These are phyloP conservation scores for Fusarium setosum DNA, from an alignment of 2,329 filamentous ascomycete species.

Conservation along the genomic window DNA sequence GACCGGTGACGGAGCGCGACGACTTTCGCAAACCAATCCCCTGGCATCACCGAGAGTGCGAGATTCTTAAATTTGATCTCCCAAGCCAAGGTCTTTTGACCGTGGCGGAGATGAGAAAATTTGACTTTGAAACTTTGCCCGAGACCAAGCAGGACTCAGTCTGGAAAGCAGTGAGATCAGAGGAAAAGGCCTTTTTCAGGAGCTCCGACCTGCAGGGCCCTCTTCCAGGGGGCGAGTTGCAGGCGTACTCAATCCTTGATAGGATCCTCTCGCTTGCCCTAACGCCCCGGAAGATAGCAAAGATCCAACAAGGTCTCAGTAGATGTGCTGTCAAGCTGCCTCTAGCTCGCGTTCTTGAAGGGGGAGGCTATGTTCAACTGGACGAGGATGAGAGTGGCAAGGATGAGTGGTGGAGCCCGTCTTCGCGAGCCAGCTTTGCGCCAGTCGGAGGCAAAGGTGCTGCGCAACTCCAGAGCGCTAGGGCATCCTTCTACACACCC, in stretches of 20 bases:
- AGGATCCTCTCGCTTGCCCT: background rate
- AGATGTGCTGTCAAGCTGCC: background rate
- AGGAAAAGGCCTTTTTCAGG: background rate
- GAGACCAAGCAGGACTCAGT: background rate
- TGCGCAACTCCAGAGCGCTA: background rate
- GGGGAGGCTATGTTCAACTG: background rate
- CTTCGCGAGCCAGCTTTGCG: background rate
- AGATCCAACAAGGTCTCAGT: background rate
- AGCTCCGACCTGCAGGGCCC: background rate
- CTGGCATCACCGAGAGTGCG: too few relatives aligned
- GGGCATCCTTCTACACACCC: background rate
- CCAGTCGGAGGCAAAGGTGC: too few relatives aligned
- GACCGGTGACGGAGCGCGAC: too few relatives aligned
- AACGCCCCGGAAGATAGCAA: background rate
- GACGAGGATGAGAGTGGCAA: background rate
- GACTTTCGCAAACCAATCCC: too few relatives aligned
- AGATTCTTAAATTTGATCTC: too few relatives aligned
- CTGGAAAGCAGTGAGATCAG: background rate
- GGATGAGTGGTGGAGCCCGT: background rate
- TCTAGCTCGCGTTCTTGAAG: background rate
- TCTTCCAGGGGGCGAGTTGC: background rate
- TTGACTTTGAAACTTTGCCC: background rate
- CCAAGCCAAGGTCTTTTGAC: too few relatives aligned
- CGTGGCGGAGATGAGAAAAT: background rate
- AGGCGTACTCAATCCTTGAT: background rate